Conservation (phyloP, 2,329 filamentous ascomycete genomes). For the Leptodontidium sp. region DNA sequence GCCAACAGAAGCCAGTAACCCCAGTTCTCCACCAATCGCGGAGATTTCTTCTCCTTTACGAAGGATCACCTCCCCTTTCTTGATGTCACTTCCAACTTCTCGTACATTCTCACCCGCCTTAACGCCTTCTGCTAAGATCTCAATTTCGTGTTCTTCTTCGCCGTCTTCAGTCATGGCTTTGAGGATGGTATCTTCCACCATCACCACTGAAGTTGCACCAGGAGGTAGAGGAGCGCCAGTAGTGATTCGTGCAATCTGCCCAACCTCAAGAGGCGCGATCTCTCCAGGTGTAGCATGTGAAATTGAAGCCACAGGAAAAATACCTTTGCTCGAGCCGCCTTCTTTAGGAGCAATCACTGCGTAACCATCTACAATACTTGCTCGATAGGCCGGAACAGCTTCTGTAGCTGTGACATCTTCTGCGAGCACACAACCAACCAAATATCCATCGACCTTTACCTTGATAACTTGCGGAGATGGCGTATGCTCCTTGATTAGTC, state of each 20-base stretch:
- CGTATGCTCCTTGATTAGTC: conserved; percentile 75
- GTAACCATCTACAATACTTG: conserved; percentile 97
- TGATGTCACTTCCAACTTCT: conserved; percentile 88
- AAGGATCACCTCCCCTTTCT: conserved; percentile 73
- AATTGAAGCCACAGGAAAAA: conserved; percentile 85
- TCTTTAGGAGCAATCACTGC: conserved; percentile 75
- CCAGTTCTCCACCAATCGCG: conserved; percentile 88
- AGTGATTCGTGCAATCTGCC: conserved; percentile 88
- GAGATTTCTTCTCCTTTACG: conserved; percentile 83
- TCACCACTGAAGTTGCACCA: conserved; percentile 90
- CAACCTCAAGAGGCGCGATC: conserved; percentile 69
- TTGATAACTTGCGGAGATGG: conserved; percentile 67
- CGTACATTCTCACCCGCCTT: conserved; percentile 86
- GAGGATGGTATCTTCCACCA: conserved; percentile 93
- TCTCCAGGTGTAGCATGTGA: conserved; percentile 84
- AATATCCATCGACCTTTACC: conserved; percentile 65
- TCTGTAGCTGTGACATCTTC: conserved; percentile 83
- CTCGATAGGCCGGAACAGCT: conserved; percentile 89
- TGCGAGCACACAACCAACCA: conserved; percentile 83
- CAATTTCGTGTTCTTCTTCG: conserved; percentile 84
- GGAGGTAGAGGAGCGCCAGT: conserved; percentile 91
- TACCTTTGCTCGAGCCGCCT: conserved; percentile 71
- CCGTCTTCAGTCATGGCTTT: conserved; percentile 79
- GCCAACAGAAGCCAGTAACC: conserved; percentile 86
- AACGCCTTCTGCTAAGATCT: conserved; percentile 82